Evolutionary conservation across 2,329 filamentous ascomycete genomes (phyloP), one percentile per base, ranked within the genome.

Genomic region (Fusarium tupiense): DNA sequence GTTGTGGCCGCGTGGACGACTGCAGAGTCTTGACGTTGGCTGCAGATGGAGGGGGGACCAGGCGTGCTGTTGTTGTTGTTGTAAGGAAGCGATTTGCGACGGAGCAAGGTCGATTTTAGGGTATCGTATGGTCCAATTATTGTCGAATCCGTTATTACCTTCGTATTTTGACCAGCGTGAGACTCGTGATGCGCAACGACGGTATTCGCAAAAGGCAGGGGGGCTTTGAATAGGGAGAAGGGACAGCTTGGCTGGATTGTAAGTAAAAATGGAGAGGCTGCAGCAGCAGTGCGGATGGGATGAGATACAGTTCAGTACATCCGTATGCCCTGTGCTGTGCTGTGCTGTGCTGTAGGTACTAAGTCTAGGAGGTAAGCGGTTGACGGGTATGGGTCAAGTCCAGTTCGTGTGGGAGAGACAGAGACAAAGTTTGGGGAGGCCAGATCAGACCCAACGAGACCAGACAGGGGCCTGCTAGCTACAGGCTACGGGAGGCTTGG

Each of bases 231-330:
- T 64, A 67, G 52, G 61, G 44, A 61, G 71, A 77, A 75, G 76
- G 76, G 76, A 78, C 76, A 78, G 69, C 73, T 78, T 78, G 76
- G 74, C 76, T 77, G 76, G 63, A 67, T 74, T 76, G 72, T 56
- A 67, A 69, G 72, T 62, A 67, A 72, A 70, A 61, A 73, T 65
- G 72, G 69, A 65, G 65, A 72, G 69, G 74, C 67, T 64, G 65
- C 63, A 29, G 24, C 62, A 66, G 66, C 64, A 71, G 67, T 63
- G 64, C 67, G 60, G 31, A 61, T 49, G 69, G 70, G 63, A 66
- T 63, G 70, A 69, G 47, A 62, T 68, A 40, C 47, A 65, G 33
- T 53, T 29, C 38, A 54, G 56, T 61, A 56, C 31, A 19, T 56
- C 47, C 29, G 52, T 47, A 47, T 29, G 33, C 47, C 20, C 41